Evolutionary conservation across 176 grass and related monocot genomes (phyloP).

Genomic region (Oryza meyeriana): DNA sequence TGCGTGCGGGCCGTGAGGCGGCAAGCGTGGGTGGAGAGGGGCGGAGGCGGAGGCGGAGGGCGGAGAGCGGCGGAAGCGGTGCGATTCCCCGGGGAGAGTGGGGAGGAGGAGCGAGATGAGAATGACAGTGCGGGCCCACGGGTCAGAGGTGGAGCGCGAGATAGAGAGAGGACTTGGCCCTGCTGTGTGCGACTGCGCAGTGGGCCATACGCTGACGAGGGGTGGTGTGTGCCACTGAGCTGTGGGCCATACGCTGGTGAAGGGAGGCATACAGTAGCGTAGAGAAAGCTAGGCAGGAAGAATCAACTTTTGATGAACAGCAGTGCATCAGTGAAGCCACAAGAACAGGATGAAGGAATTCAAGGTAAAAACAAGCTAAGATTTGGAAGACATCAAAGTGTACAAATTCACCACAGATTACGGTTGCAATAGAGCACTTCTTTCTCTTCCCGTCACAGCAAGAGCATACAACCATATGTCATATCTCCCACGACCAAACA

Average conservation of each 20-base stretch:
- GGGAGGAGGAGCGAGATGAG: neutral
- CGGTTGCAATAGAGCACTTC: neutral
- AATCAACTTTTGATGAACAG: neutral
- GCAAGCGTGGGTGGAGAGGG: neutral
- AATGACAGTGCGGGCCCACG: neutral
- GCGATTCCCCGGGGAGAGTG: neutral
- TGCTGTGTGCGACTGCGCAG: neutral
- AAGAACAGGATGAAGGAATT: neutral
- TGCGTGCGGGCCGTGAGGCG: neutral
- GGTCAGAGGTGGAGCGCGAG: neutral
- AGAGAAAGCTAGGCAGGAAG: too few relatives aligned
- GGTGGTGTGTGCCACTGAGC: neutral
- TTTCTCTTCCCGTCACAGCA: neutral
- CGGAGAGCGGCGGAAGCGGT: neutral
- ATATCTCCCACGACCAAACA: neutral
- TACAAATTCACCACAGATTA: neutral
- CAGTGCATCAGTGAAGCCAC: neutral
- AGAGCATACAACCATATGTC: neutral
- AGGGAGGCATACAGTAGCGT: too few relatives aligned
- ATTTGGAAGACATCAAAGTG: neutral
- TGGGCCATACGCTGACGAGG: neutral
- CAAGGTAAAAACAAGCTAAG: neutral
- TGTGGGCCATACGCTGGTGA: neutral
- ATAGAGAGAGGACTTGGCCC: neutral
- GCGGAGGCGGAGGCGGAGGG: neutral